Evolutionary conservation across 1,284 basidiomycete genomes (phyloP).

Genomic region (Ceratobasidium sp.): DNA sequence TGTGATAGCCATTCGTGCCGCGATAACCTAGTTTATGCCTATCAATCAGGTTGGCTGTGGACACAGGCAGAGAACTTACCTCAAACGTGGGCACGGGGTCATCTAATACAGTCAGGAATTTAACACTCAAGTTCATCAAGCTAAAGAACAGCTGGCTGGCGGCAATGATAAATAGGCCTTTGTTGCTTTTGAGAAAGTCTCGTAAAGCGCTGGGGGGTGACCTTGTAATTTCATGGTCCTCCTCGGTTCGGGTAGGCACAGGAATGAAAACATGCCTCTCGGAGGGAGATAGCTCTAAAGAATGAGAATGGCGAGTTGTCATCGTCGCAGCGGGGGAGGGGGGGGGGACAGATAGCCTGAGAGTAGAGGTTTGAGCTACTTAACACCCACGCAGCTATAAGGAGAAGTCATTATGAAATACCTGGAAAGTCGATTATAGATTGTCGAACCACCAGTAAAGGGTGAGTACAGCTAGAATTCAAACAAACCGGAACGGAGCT

Average conservation of each 20-base stretch:
- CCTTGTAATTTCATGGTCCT: not conserved
- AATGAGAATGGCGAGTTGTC: not conserved
- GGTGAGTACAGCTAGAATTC: too few relatives aligned
- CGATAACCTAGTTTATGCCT: constrained; percentile 4
- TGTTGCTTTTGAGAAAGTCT: constrained; percentile 28
- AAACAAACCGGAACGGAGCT: too few relatives aligned
- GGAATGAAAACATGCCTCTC: constrained; percentile 20
- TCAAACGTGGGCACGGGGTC: constrained; percentile 32
- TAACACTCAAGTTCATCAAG: constrained; percentile 36
- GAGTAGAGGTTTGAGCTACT: too few relatives aligned
- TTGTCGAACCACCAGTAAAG: too few relatives aligned
- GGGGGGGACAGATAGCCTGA: not conserved
- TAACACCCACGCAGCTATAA: too few relatives aligned
- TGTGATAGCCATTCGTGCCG: constrained; percentile 16
- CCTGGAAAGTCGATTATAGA: too few relatives aligned
- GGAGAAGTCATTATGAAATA: too few relatives aligned
- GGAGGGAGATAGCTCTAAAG: not conserved
- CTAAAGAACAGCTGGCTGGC: constrained; percentile 27
- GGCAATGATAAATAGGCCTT: constrained; percentile 36
- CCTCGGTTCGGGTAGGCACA: not conserved
- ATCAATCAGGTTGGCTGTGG: not conserved
- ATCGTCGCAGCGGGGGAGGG: not conserved
- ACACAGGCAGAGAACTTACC: not conserved
- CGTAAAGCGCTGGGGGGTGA: not conserved
- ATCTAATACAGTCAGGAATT: constrained; percentile 16